Base-by-base conservation (phyloP, 805 yeast species). In the Lipomyces starkeyi region DNA sequence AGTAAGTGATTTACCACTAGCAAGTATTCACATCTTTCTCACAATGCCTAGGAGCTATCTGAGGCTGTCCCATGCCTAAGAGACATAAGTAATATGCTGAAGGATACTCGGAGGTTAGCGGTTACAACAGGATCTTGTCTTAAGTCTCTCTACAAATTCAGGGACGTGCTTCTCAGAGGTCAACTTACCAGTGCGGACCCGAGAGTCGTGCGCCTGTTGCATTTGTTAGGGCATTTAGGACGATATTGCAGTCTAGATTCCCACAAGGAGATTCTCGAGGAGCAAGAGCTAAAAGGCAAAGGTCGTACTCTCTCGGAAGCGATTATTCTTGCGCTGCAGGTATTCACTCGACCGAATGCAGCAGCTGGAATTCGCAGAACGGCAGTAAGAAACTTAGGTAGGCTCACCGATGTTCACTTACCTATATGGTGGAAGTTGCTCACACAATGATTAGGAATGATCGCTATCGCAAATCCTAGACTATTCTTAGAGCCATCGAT, bases 41-140 rank as follows among this genome's bases (percentile, higher is more conserved):
- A 22, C 47, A 11, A n/a, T 20, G 53, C 5, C 47, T 52, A 65
- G 64, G 95, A 91, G 71, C 77, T 91, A 8, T 85, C 85, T n/a
- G 88, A 88, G 74, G 97, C 94, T 0, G 84, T 91, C 76, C 92
- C 93, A 0, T 83, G 91, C 65, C 78, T 86, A 3, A 87, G 92
- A 89, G 77, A 77, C 8, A 78, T 91, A 0, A 83, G 90, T 1
- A 74, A 71, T 2, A 77, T 84, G 73, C 80, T 83, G 54, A 78
- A 81, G 1, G 86, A 85, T 61, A 82, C 84, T 0, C 65, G 74
- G 0, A 85, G 85, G 69, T 73, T 91, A 3, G 85, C 87, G 0
- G 85, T 83, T 70, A 93, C 93, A 0, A 85, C 91, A 22, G 78
- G 86, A 0, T 86, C 93, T 0, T 86, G 92, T 53, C 75, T 91